A percentile compares a stretch with the other conserved stretches of the same genome.
Conservation (phyloP, 352 stramenopile species). For the Phytophthora pluvialis region DNA sequence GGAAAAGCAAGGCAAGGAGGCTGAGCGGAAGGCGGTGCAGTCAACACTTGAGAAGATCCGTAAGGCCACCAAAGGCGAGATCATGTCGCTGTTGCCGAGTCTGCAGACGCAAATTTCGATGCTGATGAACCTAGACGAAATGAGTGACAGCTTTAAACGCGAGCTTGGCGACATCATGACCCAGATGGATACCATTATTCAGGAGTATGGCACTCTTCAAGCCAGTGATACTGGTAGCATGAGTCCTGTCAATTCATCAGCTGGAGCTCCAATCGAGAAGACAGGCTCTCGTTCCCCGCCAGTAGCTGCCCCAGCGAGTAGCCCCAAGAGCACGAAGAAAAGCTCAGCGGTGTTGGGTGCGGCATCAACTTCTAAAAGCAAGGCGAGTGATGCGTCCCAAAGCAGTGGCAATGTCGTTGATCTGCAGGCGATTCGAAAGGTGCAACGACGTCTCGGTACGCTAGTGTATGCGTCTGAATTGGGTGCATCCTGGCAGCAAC, state of each 20-base stretch:
- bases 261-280: conserved; percentile 13
- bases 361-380: conserved; percentile 16
- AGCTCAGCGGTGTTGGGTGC: conserved; percentile 16
- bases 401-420: conserved; percentile 44
- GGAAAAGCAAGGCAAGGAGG: conserved; percentile 82
- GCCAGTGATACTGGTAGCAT: background rate
- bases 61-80: conserved; percentile 78
- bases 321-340: conserved; percentile 14
- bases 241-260: conserved; percentile 14
- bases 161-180: conserved; percentile 59
- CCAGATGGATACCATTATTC: conserved; percentile 58
- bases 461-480: conserved; percentile 81
- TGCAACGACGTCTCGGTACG: conserved; percentile 79
- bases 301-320: conserved; percentile 6
- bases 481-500: conserved; percentile 47
- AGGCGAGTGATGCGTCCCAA: conserved; percentile 6
- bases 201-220: conserved; percentile 33
- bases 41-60: conserved; percentile 85
- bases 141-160: conserved; percentile 56
- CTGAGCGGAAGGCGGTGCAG: conserved; percentile 67
- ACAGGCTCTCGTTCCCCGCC: background rate
- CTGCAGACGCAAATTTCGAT: conserved; percentile 68
- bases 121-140: conserved; percentile 54
- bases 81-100: conserved; percentile 64
- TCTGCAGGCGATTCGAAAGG: conserved; percentile 79